A percentile compares a stretch with the other conserved stretches of the same genome.
Evolutionary conservation across 2,329 filamentous ascomycete genomes (phyloP).

Genomic region (Cladosporium sp.): DNA sequence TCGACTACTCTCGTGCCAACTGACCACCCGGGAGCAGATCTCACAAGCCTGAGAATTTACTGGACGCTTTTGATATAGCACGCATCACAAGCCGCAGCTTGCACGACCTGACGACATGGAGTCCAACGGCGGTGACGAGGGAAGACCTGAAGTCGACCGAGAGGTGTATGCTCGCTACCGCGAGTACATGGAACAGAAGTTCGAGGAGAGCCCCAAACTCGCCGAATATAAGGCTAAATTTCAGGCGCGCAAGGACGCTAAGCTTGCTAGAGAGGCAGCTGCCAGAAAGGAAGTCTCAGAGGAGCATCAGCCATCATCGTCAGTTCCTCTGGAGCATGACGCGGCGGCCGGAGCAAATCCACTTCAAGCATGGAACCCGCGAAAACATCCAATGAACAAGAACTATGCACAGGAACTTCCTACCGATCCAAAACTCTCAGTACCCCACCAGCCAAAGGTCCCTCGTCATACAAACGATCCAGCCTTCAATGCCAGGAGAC

Average conservation of each 20-base stretch:
- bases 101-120: too few relatives aligned
- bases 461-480: too few relatives aligned
- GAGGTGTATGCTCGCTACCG: not conserved
- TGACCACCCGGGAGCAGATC: too few relatives aligned
- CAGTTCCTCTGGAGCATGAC: not conserved
- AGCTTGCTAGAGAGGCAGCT: not conserved
- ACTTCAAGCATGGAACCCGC: not conserved
- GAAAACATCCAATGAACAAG: not conserved
- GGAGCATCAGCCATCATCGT: not conserved
- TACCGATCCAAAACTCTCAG: too few relatives aligned
- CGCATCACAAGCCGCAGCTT: too few relatives aligned
- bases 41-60: too few relatives aligned
- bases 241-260: not conserved
- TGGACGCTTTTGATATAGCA: too few relatives aligned
- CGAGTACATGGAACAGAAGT: not conserved
- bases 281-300: too few relatives aligned
- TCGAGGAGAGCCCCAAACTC: not conserved
- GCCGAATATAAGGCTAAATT: not conserved
- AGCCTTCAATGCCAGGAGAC: too few relatives aligned
- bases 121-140: not conserved
- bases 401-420: too few relatives aligned
- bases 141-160: not conserved
- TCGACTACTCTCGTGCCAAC: too few relatives aligned
- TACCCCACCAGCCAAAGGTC: too few relatives aligned
- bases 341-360: not conserved